phyloP scores from a whole-genome alignment of 352 stramenopile species.

The Globisporangium megalacanthum region DNA sequence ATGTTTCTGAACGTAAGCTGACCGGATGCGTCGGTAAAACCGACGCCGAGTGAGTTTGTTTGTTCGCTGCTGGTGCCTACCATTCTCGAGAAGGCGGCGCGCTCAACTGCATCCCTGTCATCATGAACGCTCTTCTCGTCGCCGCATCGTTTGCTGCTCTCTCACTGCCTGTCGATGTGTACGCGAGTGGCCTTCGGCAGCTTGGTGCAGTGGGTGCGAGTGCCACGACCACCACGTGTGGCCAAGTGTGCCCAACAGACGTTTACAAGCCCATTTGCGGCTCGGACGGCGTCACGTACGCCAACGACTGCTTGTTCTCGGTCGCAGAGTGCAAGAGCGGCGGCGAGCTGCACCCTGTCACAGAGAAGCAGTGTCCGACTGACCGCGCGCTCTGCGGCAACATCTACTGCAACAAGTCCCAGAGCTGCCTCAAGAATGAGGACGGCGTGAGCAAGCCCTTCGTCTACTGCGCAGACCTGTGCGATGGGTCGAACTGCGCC shows the following conservation, averaged over 20 bases:
- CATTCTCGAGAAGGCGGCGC: neutral
- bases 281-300: constrained; percentile 23
- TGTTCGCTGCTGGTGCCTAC: neutral
- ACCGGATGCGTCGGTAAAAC: no score
- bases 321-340: constrained; percentile 15
- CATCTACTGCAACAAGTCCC: neutral
- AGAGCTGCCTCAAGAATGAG: constrained; percentile 4
- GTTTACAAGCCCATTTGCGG: constrained; percentile 22
- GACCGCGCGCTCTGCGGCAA: constrained; percentile 6
- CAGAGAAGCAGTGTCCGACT: constrained; percentile 14
- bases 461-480: constrained; percentile 12
- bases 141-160: neutral
- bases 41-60: no score
- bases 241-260: constrained; percentile 13
- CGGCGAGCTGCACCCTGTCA: constrained; percentile 17
- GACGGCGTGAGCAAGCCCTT: constrained; percentile 2
- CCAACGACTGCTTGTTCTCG: constrained; percentile 26
- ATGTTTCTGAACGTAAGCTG: no score
- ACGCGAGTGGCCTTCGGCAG: neutral
- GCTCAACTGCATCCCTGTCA: neutral
- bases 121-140: neutral
- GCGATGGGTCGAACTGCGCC: constrained; percentile 5
- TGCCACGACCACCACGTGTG: neutral
- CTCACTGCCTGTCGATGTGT: neutral
- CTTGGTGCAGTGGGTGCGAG: neutral